Evolutionary conservation across 257 asterid genomes (phyloP), one percentile per base, ranked within the genome.

Genomic region (Capsicum chinense): DNA sequence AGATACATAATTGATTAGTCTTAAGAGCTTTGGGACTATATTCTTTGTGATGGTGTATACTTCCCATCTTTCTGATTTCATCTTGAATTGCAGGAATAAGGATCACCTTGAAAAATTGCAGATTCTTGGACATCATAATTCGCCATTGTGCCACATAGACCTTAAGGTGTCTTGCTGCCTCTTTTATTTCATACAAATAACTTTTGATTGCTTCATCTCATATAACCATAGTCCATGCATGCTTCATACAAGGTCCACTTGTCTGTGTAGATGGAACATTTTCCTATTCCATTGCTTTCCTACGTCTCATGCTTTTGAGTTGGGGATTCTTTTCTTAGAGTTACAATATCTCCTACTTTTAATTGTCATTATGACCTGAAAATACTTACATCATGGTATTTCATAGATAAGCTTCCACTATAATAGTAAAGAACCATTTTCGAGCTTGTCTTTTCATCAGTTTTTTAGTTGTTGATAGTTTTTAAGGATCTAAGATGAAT

Each of bases 81-180:
- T 67, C 56, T 64, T 83, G 78, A 67, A 68, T 63, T 66, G 84
- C 95, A 96, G 98, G 91, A 95, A 89, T 84, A 91, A 85, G 90
- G 95, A 84, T 88, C 95, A 90, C 81, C 88, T 83, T 58, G 97
- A 90, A 80, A 93, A 93, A 50, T 87, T 92, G 64, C 99, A 93
- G 84, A 86, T 92, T 80, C 86, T 94, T 56, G 97, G 94, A 15
- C 93, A 90, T 90, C 97, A 92, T 86, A 90, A 87, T 87, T 96
- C 98, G 37, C 98, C 97, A 17, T 91, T 96, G 37, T 59, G 92
- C 86, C 83, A 73, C 87, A 86, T 92, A 84, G 95, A 92, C 88
- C 87, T 96, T 83, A 92, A 92, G 90, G 99, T 96, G 90, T 92
- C 97, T 87, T 83, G 42, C 87, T 37, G 48, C 47, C 71, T 10